These are phyloP conservation scores for Kwoniella shandongensis DNA, from an alignment of 768 basidiomycete species.

Conservation along the genomic window DNA sequence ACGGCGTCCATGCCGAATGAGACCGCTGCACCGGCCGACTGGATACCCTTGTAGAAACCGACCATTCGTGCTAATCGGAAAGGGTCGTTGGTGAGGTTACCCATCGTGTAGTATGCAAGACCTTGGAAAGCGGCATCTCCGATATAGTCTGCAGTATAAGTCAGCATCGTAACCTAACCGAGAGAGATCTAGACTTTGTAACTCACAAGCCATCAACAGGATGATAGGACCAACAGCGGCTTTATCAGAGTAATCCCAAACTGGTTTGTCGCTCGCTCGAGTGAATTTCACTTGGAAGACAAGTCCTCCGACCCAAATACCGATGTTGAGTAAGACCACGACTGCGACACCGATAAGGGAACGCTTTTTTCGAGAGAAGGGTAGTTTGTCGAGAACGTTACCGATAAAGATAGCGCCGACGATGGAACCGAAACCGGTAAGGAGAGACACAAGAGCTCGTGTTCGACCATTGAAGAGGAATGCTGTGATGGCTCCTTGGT, in stretches of 20 bases:
- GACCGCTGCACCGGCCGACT: conserved; percentile 54
- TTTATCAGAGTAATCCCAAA: conserved; percentile 50
- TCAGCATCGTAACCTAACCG: background rate
- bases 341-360: conserved; percentile 55
- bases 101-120: conserved; percentile 38
- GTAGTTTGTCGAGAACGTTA: conserved; percentile 55
- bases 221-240: conserved; percentile 56
- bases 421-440: conserved; percentile 57
- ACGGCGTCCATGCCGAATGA: conserved; percentile 59
- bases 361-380: conserved; percentile 54
- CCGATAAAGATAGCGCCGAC: conserved; percentile 57
- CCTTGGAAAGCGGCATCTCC: conserved; percentile 44
- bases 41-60: conserved; percentile 57
- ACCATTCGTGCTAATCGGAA: conserved; percentile 58
- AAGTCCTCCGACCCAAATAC: conserved; percentile 56
- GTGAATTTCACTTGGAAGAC: conserved; percentile 57
- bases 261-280: conserved; percentile 46
- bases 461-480: conserved; percentile 57
- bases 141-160: conserved; percentile 53
- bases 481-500: conserved; percentile 56
- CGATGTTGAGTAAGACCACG: conserved; percentile 50
- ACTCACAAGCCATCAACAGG: conserved; percentile 52
- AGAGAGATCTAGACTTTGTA: background rate
- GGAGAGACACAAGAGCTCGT: conserved; percentile 56
- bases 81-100: conserved; percentile 58